These are phyloP conservation scores for Colletotrichum karsti DNA, from an alignment of 2,329 filamentous ascomycete species.

Conservation along the genomic window DNA sequence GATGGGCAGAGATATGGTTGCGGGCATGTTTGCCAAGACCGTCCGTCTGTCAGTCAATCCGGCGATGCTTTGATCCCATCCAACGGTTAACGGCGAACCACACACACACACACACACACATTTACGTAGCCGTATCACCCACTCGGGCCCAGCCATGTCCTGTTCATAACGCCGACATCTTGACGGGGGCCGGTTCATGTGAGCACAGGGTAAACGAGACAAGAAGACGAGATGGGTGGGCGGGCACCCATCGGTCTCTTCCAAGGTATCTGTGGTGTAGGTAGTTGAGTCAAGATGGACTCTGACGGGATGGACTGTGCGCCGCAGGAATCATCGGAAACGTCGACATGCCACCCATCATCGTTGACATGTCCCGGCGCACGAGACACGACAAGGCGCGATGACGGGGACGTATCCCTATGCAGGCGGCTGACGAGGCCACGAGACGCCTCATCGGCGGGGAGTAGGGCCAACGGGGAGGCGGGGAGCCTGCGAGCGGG, in stretches of 20 bases:
- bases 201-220: no score
- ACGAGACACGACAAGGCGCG: not conserved
- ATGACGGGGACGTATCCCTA: slow-evolving; percentile 2
- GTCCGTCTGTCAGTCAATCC: not conserved
- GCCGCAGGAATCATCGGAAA: slow-evolving; percentile 12
- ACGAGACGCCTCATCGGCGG: not conserved
- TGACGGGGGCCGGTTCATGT: not conserved
- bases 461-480: slow-evolving; percentile 8
- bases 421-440: not conserved
- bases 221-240: not conserved
- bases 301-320: slow-evolving; percentile 1
- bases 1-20: not conserved
- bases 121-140: no score
- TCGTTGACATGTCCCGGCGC: slow-evolving; percentile 9
- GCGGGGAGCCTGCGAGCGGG: slow-evolving; percentile 13
- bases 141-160: not conserved
- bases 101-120: no score
- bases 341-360: not conserved
- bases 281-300: slow-evolving; percentile 3
- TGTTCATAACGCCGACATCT: not conserved
- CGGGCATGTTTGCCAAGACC: not conserved
- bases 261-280: no score
- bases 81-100: no score
- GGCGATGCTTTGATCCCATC: not conserved
- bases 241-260: not conserved